Percentiles rank a stretch among this genome's conserved stretches.
Evolutionary conservation across 129 eudicot genomes (phyloP).

Genomic region (Deinandra increscens): DNA sequence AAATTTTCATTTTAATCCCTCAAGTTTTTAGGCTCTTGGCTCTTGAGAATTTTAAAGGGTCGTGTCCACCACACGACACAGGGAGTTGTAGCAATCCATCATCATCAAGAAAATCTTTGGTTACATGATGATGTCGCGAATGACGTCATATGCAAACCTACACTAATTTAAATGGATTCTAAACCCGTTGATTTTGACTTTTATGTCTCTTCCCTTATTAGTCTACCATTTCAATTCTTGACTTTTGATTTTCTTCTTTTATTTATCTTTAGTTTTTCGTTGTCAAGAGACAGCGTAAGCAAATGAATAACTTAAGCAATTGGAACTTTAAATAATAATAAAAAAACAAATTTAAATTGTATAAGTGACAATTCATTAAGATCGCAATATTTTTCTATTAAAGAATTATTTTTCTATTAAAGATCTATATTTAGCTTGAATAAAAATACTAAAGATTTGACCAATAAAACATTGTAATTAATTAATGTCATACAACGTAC

Average conservation of each 20-base stretch:
- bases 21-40: no score
- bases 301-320: background rate
- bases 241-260: conserved; percentile 9
- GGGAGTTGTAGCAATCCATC: conserved; percentile 1
- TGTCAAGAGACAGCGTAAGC: background rate
- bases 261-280: background rate
- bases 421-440: no score
- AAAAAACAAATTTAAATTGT: background rate
- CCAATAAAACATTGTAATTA: background rate
- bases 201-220: conserved; percentile 1
- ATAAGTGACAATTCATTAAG: background rate
- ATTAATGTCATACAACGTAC: background rate
- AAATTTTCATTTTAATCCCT: background rate
- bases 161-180: background rate
- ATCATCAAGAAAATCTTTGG: background rate
- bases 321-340: background rate
- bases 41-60: background rate
- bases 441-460: background rate
- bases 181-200: conserved; percentile 29
- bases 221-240: conserved; percentile 29
- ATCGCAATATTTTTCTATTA: background rate
- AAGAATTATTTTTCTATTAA: background rate
- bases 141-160: conserved; percentile 19
- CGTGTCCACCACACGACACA: conserved; percentile 28
- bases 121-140: conserved; percentile 29